Base-by-base conservation (phyloP, 495 filamentous ascomycete genomes). In the Xylaria flabelliformis region DNA sequence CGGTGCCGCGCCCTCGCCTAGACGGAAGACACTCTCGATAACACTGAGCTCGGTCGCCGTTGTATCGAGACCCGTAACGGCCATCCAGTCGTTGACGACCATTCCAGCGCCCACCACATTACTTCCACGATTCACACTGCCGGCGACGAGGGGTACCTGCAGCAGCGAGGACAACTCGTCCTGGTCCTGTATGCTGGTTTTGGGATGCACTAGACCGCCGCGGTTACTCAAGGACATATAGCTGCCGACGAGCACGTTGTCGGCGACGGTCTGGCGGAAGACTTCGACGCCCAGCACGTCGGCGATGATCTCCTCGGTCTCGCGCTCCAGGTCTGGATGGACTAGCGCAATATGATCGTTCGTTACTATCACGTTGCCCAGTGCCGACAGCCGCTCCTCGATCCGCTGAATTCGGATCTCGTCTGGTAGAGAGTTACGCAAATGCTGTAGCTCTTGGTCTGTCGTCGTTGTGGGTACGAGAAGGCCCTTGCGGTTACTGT, bases 11-110 rank as follows among this genome's bases (percentile, higher is more conserved):
- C 92, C 94, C 88, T 98, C 97, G 64, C 95, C 94, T 41, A 99
- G 83, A 72, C 94, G 88, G 82, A 99, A 99, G 62, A 99, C 95
- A 75, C 90, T 93, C 87, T 99, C 96, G 48, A 99, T 88, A 72
- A 99, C 96, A 76, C 93, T 97, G 78, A 99, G 83, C 84, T 99
- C 96, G 8, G 96, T 97, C 13, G 96, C 96, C 32, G 96, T 99
- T 17, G 96, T 99, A 79, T 98, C 97, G 58, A 98, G 83, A 12
- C 96, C 94, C 3, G 94, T 97, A n/a, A 99, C 93, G 10, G 96
- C 97, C 83, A 98, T 88, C 96, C 96, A 98, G 85, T 99, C 96
- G 79, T 99, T 99, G 69, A 99, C 96, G 12, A 99, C 96, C 93
- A 98, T 97, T 32, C 96, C 96, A 13, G 96, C 96, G 32, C 96